Conservation (phyloP, 2,329 filamentous ascomycete species). For the Fusarium setosum region DNA sequence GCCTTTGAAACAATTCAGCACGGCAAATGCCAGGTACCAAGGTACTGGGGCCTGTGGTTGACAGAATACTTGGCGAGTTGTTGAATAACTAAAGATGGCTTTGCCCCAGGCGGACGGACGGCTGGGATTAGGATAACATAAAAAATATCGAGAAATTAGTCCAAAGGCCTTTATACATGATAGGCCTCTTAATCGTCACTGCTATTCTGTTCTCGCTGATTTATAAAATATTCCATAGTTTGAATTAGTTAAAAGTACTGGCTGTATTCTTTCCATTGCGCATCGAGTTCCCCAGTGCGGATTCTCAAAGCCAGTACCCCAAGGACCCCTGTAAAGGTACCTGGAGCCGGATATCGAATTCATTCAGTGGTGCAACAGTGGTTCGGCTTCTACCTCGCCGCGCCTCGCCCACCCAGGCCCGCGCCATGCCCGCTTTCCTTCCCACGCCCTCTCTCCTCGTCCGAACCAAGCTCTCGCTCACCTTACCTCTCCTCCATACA, state of each 20-base stretch:
- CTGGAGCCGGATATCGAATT: conserved; percentile 11
- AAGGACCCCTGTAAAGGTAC: conserved; percentile 23
- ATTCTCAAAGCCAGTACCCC: neutral
- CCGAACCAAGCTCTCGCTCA: conserved; percentile 43
- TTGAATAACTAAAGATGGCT: no score
- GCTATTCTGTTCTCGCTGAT: no score
- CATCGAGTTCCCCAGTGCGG: neutral
- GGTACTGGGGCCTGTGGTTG: no score
- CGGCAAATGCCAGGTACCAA: neutral
- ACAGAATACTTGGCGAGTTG: no score
- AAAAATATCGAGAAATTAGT: no score
- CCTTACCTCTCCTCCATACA: conserved; percentile 40
- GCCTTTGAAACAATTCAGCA: neutral
- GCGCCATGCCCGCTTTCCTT: conserved; percentile 35
- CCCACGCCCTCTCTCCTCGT: conserved; percentile 30
- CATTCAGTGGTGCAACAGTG: conserved; percentile 15
- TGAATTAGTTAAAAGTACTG: no score
- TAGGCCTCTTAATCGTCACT: no score
- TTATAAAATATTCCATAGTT: no score
- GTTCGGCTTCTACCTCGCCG: conserved; percentile 14
- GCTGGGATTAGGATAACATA: no score
- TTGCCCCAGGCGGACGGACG: no score
- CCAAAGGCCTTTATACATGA: no score
- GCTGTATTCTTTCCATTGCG: no score
- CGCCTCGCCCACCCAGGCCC: conserved; percentile 10